phyloP scores from a whole-genome alignment of 2,329 filamentous ascomycete species.

The Fusarium decemcellulare region DNA sequence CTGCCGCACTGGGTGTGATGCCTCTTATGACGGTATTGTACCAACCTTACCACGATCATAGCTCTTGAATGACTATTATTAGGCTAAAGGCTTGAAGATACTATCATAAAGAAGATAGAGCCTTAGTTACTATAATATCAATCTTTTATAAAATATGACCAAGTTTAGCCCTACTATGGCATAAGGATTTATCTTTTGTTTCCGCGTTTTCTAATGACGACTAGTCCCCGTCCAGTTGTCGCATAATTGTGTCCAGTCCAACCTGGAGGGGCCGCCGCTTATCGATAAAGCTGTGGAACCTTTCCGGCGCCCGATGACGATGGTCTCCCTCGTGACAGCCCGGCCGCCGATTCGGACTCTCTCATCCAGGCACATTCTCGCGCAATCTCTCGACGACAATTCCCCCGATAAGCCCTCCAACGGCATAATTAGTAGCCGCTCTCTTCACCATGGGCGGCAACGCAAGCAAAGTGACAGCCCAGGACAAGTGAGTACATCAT shows the following conservation, averaged over 20 bases:
- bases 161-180: no score
- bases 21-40: no score
- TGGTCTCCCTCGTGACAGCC: slow-evolving; percentile 45
- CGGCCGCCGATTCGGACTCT: slow-evolving; percentile 29
- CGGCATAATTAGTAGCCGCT: slow-evolving; percentile 14
- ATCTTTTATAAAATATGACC: no score
- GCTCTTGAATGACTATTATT: no score
- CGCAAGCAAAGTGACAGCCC: slow-evolving; percentile 73
- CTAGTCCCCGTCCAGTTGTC: no score
- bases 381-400: background rate
- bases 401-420: slow-evolving; percentile 1
- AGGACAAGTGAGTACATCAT: slow-evolving; percentile 81
- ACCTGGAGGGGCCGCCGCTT: slow-evolving; percentile 25
- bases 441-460: slow-evolving; percentile 66
- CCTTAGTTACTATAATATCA: no score
- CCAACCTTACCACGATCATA: no score
- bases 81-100: no score
- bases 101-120: no score
- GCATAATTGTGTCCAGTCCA: slow-evolving; percentile 9
- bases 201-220: no score
- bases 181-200: no score
- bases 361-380: slow-evolving; percentile 7
- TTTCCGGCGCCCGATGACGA: slow-evolving; percentile 45
- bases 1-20: no score
- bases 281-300: slow-evolving; percentile 45